Conservation (phyloP, 305 asterid species). For the Fraxinus albicans region DNA sequence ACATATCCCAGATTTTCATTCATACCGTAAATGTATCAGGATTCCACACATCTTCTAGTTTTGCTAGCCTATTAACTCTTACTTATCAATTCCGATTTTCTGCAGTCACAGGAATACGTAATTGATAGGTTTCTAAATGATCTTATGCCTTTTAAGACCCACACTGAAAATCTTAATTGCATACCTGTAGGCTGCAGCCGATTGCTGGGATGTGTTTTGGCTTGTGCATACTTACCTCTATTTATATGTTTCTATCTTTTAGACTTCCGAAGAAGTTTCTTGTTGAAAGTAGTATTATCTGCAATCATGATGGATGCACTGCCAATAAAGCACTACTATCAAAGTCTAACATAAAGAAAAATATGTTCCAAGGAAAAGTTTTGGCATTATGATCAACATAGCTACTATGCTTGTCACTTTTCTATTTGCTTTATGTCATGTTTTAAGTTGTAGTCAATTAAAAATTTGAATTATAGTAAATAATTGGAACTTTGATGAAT, state of each 20-base stretch:
- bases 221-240: not conserved
- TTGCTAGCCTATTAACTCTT: not conserved
- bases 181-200: not conserved
- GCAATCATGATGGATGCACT: not conserved
- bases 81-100: not conserved
- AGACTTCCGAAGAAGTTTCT: slow-evolving; percentile 1
- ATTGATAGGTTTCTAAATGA: not conserved
- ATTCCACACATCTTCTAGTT: not conserved
- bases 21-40: not conserved
- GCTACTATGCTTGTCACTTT: not conserved
- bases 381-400: not conserved
- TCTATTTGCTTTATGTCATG: not conserved
- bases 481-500: not conserved
- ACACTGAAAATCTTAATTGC: not conserved
- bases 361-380: slow-evolving; percentile 1
- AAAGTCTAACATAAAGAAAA: not conserved
- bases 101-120: not conserved
- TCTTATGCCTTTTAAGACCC: not conserved
- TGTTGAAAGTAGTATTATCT: not conserved
- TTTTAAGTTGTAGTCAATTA: not conserved
- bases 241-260: not conserved
- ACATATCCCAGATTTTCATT: slow-evolving; percentile 5
- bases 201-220: not conserved
- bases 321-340: not conserved
- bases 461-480: not conserved